Percentiles rank a stretch among this genome's conserved stretches.
Evolutionary conservation across 768 basidiomycete species (phyloP).

Genomic region (Multifurca ochricompacta): DNA sequence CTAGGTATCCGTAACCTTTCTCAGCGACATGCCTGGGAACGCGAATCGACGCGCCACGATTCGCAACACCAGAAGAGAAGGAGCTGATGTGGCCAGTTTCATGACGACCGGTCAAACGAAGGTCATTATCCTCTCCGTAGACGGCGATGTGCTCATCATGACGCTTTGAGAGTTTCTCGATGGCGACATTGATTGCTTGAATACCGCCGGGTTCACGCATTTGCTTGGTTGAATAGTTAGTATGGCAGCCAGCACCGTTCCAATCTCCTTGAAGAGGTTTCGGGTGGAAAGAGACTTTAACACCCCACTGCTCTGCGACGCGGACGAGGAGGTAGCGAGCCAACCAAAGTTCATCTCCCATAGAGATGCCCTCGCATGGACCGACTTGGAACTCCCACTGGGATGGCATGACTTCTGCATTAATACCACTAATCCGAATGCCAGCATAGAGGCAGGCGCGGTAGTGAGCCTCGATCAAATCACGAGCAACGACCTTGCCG

Average conservation of each 20-base stretch:
- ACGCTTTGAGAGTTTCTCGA: conserved; percentile 84
- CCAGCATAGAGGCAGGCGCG: conserved; percentile 92
- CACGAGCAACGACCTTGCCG: conserved; percentile 96
- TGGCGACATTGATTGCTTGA: conserved; percentile 84
- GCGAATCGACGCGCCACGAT: conserved; percentile 95
- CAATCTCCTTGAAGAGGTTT: conserved; percentile 96
- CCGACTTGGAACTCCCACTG: conserved; percentile 99
- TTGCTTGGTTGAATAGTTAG: conserved; percentile 90
- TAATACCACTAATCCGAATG: conserved; percentile 98
- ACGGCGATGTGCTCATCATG: conserved; percentile 96
- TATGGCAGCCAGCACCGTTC: conserved; percentile 99
- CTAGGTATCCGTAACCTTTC: conserved; percentile 91
- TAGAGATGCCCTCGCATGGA: conserved; percentile 93
- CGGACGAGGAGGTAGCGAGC: conserved; percentile 94
- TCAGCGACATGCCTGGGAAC: conserved; percentile 90
- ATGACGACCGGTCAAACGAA: conserved; percentile 91
- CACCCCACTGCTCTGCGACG: conserved; percentile 94
- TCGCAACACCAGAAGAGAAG: conserved; percentile 94
- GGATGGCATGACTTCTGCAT: conserved; percentile 98
- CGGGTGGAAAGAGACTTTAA: conserved; percentile 99
- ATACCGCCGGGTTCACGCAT: conserved; percentile 96
- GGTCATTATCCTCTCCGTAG: conserved; percentile 96
- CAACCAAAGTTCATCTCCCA: conserved; percentile 99
- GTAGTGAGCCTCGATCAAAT: conserved; percentile 98
- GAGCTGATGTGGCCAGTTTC: conserved; percentile 91